Base-by-base conservation (phyloP, 139 green algal genomes). In the Haematococcus sp. region DNA sequence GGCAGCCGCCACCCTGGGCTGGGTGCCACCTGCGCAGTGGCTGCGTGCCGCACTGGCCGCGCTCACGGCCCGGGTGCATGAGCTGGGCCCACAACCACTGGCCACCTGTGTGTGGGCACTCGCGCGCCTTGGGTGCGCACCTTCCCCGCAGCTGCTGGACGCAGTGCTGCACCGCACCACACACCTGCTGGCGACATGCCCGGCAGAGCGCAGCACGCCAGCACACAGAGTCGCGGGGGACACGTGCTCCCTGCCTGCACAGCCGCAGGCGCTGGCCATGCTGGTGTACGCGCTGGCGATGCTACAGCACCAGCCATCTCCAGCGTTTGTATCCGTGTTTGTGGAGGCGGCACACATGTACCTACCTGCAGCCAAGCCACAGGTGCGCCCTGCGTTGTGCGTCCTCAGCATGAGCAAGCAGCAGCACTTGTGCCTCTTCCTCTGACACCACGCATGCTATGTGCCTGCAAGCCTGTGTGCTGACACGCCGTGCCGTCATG, bases 231-330 rank as follows among this genome's bases (percentile, higher is more conserved):
- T 34, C n/a, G 30, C 22, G 58, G 30, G 58, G 58, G 3, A 19
- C 58, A 65, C n/a, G 30, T 9, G 23, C 2, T 19, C 58, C 23
- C n/a, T 34, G 58, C 11, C n/a, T n/a, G 58, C 23, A 22, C 3
- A 34, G 23, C 58, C 58, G 23, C 58, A 65, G n/a, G 4, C 58
- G 58, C 25, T 65, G n/a, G 25, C n/a, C 58, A 65, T 65, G 58
- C 25, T 65, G 17, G 23, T 30, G n/a, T 65, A 65, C 11, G 58
- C 58, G 3, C 58, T 65, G 28, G 58, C 25, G 23, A 11, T 65
- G n/a, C 30, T 65, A 9, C 58, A 65, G 58, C 25, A 65, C 58
- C 23, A 34, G 23, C 58, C 58, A 3, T 35, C 23, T n/a, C 58
- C 58, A 16, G 28, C 58, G 23, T 65, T 65, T 34, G 58, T 30